These are phyloP conservation scores for Taxillus chinensis DNA, from an alignment of 164 flowering plant genomes.

Conservation along the genomic window DNA sequence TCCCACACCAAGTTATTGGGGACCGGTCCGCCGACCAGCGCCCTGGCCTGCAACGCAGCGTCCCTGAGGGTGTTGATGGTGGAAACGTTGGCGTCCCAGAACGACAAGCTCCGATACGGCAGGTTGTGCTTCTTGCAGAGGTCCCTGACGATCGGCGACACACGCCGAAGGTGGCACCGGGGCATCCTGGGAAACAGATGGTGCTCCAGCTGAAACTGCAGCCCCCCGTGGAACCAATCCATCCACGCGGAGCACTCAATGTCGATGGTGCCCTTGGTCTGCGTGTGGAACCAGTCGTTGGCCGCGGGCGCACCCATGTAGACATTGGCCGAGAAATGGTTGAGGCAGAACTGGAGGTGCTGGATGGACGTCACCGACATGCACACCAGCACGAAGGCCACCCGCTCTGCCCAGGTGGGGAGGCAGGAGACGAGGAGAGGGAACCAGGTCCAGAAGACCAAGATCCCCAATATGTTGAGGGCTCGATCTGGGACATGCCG, in stretches of 20 bases:
- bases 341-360: constrained; percentile 52
- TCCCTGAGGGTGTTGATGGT: constrained; percentile 42
- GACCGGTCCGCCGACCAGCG: constrained; percentile 21
- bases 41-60: constrained; percentile 58
- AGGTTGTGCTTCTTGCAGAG: constrained; percentile 62
- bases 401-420: constrained; percentile 46
- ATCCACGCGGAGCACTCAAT: constrained; percentile 45
- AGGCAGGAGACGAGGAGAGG: constrained; percentile 39
- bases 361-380: constrained; percentile 43
- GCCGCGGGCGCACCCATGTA: constrained; percentile 50
- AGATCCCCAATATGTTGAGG: constrained; percentile 40
- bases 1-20: constrained; percentile 61
- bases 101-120: constrained; percentile 43
- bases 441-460: constrained; percentile 58
- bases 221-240: constrained; percentile 73
- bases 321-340: constrained; percentile 49
- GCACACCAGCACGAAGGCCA: constrained; percentile 38
- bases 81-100: constrained; percentile 43
- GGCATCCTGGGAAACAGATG: constrained; percentile 69
- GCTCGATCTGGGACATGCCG: constrained; percentile 34
- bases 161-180: constrained; percentile 43
- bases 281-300: constrained; percentile 60
- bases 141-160: constrained; percentile 46
- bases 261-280: constrained; percentile 44
- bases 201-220: constrained; percentile 68